Percentiles rank a stretch among this genome's conserved stretches.
Conservation (phyloP, 108 stramenopile species). For the Pseudonitzschia multiseries region DNA sequence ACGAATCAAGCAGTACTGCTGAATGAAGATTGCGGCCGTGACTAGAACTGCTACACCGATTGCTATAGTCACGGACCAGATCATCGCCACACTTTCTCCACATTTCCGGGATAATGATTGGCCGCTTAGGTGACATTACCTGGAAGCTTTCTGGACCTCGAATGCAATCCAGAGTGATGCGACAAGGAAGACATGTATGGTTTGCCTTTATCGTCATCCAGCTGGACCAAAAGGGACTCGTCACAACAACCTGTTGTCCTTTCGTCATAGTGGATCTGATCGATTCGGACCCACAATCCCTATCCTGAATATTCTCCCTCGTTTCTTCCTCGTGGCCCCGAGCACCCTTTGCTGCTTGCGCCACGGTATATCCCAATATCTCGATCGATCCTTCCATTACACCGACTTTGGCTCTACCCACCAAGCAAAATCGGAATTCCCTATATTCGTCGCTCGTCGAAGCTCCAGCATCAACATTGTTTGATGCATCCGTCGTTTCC, state of each 20-base stretch:
- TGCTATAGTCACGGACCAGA: constrained; percentile 24
- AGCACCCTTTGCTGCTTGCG: too few relatives aligned
- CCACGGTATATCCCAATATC: constrained; percentile 33
- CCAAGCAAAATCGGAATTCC: constrained; percentile 25
- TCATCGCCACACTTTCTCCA: constrained; percentile 50
- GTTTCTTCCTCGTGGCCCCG: neutral
- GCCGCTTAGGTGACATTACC: constrained; percentile 22
- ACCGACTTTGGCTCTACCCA: constrained; percentile 35
- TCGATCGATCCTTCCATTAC: constrained; percentile 30
- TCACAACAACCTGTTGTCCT: neutral
- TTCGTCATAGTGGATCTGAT: neutral
- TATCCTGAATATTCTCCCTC: neutral
- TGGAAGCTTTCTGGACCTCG: constrained; percentile 33
- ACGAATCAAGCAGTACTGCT: constrained; percentile 4
- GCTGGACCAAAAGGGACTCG: constrained; percentile 52
- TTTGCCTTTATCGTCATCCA: constrained; percentile 30
- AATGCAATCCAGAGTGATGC: constrained; percentile 20
- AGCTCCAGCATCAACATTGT: neutral
- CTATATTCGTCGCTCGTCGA: neutral
- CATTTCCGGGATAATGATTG: constrained; percentile 37
- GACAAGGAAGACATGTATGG: neutral
- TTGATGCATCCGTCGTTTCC: neutral
- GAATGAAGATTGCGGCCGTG: neutral
- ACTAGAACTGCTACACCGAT: neutral
- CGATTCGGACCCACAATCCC: neutral